Base-by-base conservation (phyloP, 2,329 filamentous ascomycete genomes). In the Decorospora gaudefroyi region DNA sequence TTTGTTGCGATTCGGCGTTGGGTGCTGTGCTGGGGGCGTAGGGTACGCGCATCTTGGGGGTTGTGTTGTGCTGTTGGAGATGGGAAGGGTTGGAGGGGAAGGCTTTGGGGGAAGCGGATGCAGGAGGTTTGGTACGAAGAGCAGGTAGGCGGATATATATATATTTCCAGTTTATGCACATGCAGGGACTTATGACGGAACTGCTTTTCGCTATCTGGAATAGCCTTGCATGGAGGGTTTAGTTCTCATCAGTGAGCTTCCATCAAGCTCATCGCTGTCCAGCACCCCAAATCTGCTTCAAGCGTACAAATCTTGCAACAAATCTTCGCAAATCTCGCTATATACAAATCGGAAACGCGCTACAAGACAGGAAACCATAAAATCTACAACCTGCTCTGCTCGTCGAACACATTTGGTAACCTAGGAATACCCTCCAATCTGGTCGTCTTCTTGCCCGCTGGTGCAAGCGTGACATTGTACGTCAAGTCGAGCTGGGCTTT, bases 401-500 rank as follows among this genome's bases (percentile, higher is more conserved):
- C 55, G n/a, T 60, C 58, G 7, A 57, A 59, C 0, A 57, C 55
- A 15, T 56, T 62, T 12, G 64, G 67, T 43, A 69, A 53, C 23
- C 62, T 51, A 8, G 64, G 61, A 22, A 67, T 65, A 15, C 64
- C 64, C 16, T 67, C 61, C 34, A 68, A 49, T 36, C 62, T 55
- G 3, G 53, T 59, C 3, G 60, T 65, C 53, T 66, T 63, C 30
- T 55, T 57, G 27, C 61, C 63, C 23, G 59, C 58, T 12, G 76
- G 75, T 11, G 78, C 77, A 50, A 85, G 72, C 16, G 67, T 74
- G 47, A 87, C 79, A 59, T 87, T 78, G 65, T 85, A 85, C 59
- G 78, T 75, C 40, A 87, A 66, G 67, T 85, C 80, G 66, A 82
- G 76, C 47, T 70, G 65, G 5, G 82, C 80, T 69, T 81, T 77